Conservation (phyloP, 2,329 filamentous ascomycete species). For the Pyricularia grisea region DNA sequence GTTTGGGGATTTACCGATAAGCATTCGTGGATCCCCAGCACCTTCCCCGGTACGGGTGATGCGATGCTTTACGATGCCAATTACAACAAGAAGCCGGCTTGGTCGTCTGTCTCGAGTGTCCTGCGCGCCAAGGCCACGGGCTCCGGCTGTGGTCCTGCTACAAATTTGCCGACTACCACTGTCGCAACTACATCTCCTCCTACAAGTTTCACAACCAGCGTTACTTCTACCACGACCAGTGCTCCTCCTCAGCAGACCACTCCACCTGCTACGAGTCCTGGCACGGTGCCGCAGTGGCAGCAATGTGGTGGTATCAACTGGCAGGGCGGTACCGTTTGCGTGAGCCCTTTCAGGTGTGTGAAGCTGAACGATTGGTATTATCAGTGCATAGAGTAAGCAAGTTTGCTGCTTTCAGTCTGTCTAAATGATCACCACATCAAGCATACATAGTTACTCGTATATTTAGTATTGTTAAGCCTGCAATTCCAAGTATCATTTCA, state of each 20-base stretch:
- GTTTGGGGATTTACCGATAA: slow-evolving; percentile 32
- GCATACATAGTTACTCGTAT: neutral
- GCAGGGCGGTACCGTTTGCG: neutral
- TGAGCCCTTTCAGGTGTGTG: neutral
- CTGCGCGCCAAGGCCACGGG: slow-evolving; percentile 6
- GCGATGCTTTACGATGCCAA: slow-evolving; percentile 28
- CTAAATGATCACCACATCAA: neutral
- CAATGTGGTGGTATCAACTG: slow-evolving; percentile 2
- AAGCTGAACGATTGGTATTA: slow-evolving; percentile 4
- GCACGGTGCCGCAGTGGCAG: neutral
- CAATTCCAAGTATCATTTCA: neutral
- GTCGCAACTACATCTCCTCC: neutral
- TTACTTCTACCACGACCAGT: too few relatives aligned
- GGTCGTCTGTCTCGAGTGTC: slow-evolving; percentile 22
- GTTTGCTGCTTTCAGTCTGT: neutral
- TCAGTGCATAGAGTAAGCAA: neutral
- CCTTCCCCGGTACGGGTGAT: slow-evolving; percentile 28
- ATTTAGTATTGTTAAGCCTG: neutral
- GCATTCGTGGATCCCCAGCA: slow-evolving; percentile 20
- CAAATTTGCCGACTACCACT: neutral
- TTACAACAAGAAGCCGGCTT: slow-evolving; percentile 29
- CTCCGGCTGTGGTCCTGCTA: neutral
- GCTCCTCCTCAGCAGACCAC: neutral
- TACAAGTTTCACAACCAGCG: neutral
- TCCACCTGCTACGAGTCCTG: neutral